Conservation (phyloP, 208 protist species). For the Acanthamoeba culbertsoni region DNA sequence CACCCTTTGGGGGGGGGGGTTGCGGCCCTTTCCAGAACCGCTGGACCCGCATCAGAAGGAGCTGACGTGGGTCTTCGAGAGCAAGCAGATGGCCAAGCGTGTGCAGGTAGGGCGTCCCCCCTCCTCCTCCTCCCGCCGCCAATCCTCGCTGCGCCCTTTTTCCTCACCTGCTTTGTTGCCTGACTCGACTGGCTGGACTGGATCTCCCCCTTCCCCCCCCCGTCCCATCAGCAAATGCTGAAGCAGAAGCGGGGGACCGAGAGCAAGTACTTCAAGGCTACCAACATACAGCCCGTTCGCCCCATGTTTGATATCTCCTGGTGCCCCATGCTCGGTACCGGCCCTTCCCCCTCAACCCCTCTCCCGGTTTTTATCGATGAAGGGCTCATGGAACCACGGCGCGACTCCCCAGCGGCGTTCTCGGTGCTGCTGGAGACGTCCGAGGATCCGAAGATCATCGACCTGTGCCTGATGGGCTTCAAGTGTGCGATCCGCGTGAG, state of each 20-base stretch:
- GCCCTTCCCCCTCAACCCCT: background rate
- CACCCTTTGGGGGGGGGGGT: no score
- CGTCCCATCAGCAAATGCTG: background rate
- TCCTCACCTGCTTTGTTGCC: background rate
- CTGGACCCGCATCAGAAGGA: background rate
- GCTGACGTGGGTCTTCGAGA: conserved; percentile 52
- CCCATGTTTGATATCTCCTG: conserved; percentile 85
- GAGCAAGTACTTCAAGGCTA: conserved; percentile 69
- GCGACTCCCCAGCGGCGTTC: background rate
- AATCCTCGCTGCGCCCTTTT: background rate
- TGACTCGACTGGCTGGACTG: background rate
- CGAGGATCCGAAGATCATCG: conserved; percentile 76
- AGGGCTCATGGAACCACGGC: background rate
- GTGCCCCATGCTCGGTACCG: conserved; percentile 76
- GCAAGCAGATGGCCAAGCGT: conserved; percentile 37
- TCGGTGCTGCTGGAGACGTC: conserved; percentile 74
- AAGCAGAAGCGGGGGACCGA: conserved; percentile 5
- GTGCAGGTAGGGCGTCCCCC: background rate
- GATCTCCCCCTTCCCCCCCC: background rate
- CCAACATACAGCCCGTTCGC: conserved; percentile 76
- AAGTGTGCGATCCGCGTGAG: conserved; percentile 77
- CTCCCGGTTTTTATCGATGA: background rate
- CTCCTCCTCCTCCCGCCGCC: background rate
- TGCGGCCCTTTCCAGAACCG: background rate
- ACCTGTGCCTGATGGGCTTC: conserved; percentile 83